Evolutionary conservation across 2,329 filamentous ascomycete genomes (phyloP), one percentile per base, ranked within the genome.

Genomic region (Pyrenophora tritici-repentis): DNA sequence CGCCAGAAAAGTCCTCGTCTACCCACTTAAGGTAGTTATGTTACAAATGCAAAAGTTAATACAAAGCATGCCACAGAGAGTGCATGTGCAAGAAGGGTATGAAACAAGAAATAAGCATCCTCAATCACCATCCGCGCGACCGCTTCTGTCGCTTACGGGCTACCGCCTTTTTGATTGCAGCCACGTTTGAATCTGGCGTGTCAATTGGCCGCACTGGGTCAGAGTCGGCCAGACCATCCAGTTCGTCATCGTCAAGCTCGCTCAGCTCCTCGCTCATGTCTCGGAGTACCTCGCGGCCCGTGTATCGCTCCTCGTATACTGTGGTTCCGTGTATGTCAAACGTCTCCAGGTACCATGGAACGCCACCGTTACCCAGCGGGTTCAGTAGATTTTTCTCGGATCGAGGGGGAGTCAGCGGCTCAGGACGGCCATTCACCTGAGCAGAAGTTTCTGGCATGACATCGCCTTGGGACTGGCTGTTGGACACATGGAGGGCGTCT

Each of bases 181-280:
- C 64, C 24, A 63, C 64, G 26, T 55, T 60, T 14, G 61, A 50
- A 35, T 62, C 67, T 9, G 63, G 59, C 24, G 55, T 58, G 43
- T 68, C 68, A n/a, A 50, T 47, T 18, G 65, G 64, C 13, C 61
- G 55, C 9, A 68, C 29, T 32, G 69, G 65, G 42, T 73, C 71
- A 6, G 68, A 62, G 40, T 68, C 70, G 31, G 71, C 72, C 20
- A 75, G 63, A 14, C 88, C 90, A 64, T 89, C 86, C 50, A 96
- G 79, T 74, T 93, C 90, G 43, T 95, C 91, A 59, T 97, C 92
- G 63, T 96, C 92, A 70, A 97, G 86, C 68, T 97, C 93, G 49
- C 89, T 95, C 17, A 97, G 80, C 62, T 93, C 90, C 73, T 96
- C 92, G 64, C 90, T 95, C 73, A 93, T 86, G 12, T 81, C 83